Evolutionary conservation across 2,329 filamentous ascomycete species (phyloP).

Genomic region (Bimuria novae-zelandiae): DNA sequence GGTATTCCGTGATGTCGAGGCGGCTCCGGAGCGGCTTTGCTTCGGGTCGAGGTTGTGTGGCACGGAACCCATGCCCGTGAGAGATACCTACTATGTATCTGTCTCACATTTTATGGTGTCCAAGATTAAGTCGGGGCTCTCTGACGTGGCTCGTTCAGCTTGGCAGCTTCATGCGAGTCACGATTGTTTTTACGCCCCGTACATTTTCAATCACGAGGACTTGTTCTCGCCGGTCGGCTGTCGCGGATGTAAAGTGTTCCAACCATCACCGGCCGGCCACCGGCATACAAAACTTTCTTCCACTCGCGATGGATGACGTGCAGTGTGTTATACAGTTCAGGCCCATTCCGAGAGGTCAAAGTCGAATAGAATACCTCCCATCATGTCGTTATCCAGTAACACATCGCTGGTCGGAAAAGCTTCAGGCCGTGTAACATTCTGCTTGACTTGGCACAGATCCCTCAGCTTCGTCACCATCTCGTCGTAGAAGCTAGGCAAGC

Average conservation of each 20-base stretch:
- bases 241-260: too few relatives aligned
- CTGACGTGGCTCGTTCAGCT: slow-evolving; percentile 37
- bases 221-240: too few relatives aligned
- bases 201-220: too few relatives aligned
- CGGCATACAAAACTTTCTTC: too few relatives aligned
- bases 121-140: slow-evolving; percentile 38
- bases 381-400: slow-evolving; percentile 1
- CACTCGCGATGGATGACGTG: too few relatives aligned
- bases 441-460: not conserved
- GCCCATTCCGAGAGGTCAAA: slow-evolving; percentile 1
- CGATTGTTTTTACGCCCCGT: slow-evolving; percentile 35
- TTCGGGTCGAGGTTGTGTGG: not conserved
- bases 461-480: slow-evolving; percentile 4
- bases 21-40: not conserved
- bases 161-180: slow-evolving; percentile 29
- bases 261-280: too few relatives aligned
- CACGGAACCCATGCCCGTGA: slow-evolving; percentile 46
- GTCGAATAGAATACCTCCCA: slow-evolving; percentile 8
- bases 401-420: not conserved
- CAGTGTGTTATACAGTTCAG: not conserved
- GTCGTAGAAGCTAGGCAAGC: slow-evolving; percentile 5
- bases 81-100: slow-evolving; percentile 42
- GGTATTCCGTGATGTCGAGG: slow-evolving; percentile 1
- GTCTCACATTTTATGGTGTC: slow-evolving; percentile 46
- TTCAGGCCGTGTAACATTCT: not conserved